A percentile compares a stretch with the other conserved stretches of the same genome.
These are phyloP conservation scores for Barnettozyma pratensis DNA, from an alignment of 805 yeast genomes.

Conservation along the genomic window DNA sequence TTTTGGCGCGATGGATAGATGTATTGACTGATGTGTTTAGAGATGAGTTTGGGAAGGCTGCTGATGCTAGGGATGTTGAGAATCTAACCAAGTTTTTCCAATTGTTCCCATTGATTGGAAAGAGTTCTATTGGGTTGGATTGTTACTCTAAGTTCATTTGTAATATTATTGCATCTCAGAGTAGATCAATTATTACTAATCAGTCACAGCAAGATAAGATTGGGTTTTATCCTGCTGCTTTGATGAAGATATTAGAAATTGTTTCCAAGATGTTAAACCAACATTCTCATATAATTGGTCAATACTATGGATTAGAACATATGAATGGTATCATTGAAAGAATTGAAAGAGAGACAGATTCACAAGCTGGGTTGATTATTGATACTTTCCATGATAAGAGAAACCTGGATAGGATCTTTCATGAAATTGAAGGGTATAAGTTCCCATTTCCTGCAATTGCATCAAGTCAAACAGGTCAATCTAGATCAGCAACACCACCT, in stretches of 20 bases:
- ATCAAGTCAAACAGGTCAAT: constrained; percentile 1
- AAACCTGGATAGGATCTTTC: constrained; percentile 48
- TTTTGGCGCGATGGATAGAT: constrained; percentile 53
- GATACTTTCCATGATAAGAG: constrained; percentile 82
- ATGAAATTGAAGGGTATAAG: constrained; percentile 50
- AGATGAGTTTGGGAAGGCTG: constrained; percentile 64
- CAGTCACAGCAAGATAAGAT: constrained; percentile 35
- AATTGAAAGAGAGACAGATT: constrained; percentile 83
- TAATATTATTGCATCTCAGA: constrained; percentile 73
- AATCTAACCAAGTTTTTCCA: constrained; percentile 75
- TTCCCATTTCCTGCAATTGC: constrained; percentile 35
- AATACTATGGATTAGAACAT: constrained; percentile 61
- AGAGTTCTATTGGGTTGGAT: constrained; percentile 63
- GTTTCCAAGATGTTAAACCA: constrained; percentile 81
- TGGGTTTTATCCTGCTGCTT: constrained; percentile 54
- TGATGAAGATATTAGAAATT: constrained; percentile 72
- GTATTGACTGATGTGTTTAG: constrained; percentile 54
- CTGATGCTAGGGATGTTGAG: constrained; percentile 58
- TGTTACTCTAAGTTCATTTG: constrained; percentile 86
- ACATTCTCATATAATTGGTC: constrained; percentile 73
- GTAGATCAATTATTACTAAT: constrained; percentile 56
- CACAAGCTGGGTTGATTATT: constrained; percentile 84
- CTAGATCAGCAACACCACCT: constrained; percentile 5
- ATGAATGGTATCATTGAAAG: constrained; percentile 63
- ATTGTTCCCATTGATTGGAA: constrained; percentile 80